These are phyloP conservation scores for Candida anglica DNA, from an alignment of 805 yeast genomes.

Conservation along the genomic window DNA sequence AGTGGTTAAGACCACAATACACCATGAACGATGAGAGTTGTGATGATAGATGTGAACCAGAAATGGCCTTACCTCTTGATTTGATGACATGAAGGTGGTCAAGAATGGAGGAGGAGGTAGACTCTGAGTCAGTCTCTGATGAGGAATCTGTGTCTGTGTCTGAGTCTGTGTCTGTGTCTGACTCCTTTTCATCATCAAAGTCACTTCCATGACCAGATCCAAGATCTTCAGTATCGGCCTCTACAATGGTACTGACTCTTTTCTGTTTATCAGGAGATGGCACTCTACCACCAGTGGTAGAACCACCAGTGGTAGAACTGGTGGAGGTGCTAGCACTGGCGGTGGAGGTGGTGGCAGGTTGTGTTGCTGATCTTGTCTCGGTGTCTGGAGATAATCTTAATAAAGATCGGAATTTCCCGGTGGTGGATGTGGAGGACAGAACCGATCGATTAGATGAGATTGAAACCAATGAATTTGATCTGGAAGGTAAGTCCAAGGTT, in stretches of 20 bases:
- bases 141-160: conserved; percentile 2
- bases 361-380: too few species aligned
- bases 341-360: conserved; percentile 1
- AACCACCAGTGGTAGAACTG: too few species aligned
- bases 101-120: background rate
- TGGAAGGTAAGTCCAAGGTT: too few species aligned
- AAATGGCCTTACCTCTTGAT: conserved; percentile 9
- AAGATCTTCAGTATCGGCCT: conserved; percentile 14
- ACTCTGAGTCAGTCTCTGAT: conserved; percentile 3
- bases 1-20: conserved; percentile 25
- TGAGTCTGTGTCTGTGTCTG: conserved; percentile 7
- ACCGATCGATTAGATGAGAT: too few species aligned
- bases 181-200: conserved; percentile 9
- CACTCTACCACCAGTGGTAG: too few species aligned
- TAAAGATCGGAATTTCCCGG: too few species aligned
- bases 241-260: conserved; percentile 26
- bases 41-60: conserved; percentile 10
- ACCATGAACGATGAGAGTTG: conserved; percentile 30
- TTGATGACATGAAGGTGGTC: conserved; percentile 24
- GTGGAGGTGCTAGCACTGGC: conserved; percentile 1
- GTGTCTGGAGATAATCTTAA: too few species aligned
- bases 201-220: conserved; percentile 11
- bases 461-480: too few species aligned
- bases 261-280: conserved; percentile 5
- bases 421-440: too few species aligned